phyloP scores from a whole-genome alignment of 2,329 filamentous ascomycete species.

The Beauveria brongniartii region DNA sequence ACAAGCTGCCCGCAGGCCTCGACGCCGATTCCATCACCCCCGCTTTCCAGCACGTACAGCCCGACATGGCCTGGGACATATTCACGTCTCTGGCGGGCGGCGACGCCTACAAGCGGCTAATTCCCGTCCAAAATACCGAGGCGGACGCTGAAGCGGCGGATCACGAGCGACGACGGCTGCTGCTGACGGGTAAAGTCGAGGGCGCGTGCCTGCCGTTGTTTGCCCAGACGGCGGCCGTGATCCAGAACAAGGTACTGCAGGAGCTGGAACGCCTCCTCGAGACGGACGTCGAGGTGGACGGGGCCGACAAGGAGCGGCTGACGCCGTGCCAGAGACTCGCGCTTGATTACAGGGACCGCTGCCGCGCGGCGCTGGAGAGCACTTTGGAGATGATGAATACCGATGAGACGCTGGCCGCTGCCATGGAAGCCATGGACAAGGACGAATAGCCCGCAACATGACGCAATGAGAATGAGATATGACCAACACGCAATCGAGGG shows the following conservation, averaged over 20 bases:
- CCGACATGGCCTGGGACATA: constrained; percentile 44
- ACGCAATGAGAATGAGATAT: not conserved
- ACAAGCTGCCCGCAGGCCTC: constrained; percentile 27
- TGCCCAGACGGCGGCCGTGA: constrained; percentile 30
- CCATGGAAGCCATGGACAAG: constrained; percentile 13
- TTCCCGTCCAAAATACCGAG: constrained; percentile 16
- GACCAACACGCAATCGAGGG: not conserved
- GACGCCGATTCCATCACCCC: constrained; percentile 20
- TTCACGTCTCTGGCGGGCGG: constrained; percentile 26
- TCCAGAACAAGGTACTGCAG: constrained; percentile 35
- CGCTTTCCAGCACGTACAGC: constrained; percentile 43
- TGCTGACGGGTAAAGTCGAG: constrained; percentile 25
- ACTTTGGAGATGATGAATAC: constrained; percentile 32
- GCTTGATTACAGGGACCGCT: constrained; percentile 40
- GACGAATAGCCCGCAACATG: not conserved
- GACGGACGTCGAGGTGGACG: constrained; percentile 36
- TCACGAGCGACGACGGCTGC: constrained; percentile 15
- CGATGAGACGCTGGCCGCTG: constrained; percentile 20
- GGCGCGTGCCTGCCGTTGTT: constrained; percentile 21
- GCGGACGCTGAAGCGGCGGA: constrained; percentile 6
- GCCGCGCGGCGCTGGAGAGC: constrained; percentile 37
- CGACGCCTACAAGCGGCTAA: not conserved
- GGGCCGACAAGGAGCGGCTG: constrained; percentile 27
- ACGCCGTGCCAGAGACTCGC: constrained; percentile 41
- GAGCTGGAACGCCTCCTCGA: constrained; percentile 38